Base-by-base conservation (phyloP, 176 grass and related monocot genomes). In the Melocanna baccifera region DNA sequence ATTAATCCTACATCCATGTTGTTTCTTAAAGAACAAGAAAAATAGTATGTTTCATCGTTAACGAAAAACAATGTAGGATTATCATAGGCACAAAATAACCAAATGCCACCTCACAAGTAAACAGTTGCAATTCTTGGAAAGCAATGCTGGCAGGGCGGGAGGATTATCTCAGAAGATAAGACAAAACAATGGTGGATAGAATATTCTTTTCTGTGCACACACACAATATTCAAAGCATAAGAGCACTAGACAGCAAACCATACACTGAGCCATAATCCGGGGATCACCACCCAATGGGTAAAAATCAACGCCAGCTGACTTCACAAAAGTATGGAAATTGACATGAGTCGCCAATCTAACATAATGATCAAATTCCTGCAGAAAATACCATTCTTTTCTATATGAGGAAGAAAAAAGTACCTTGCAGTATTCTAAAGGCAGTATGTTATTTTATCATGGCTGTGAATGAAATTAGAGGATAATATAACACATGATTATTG, bases 261-360 rank as follows among this genome's bases (percentile, higher is more conserved):
- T 95, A 98, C 96, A 94, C 67, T 89, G 89, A 87, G 93, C 93
- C 91, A 98, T 75, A 74, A 98, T 87, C 71, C 87, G 86, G 34
- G 96, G 96, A 91, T 98, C 91, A 58, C 96, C 96, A 65, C 93
- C 96, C 87, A 98, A 92, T 62, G 93, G 96, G 79, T 95, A 98
- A 85, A 98, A 98, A 69, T 95, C 93, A 84, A 98, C 66, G 81
- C 96, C 96, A 75, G 87, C 83, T 52, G 89, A 95, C 69, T 95
- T 95, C 83, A 98, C 96, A 87, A 98, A 98, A 86, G 77, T 92
- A 70, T 58, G 53, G n/a, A 98, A 98, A 87, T 98, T 98, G 73
- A 78, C 78, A 91, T 98, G 96, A 81, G 96, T 95, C 79, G 96
- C 96, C 85, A 98, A 92, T 86, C 96, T 90, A 82, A 98, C 96